Evolutionary conservation across 1,139 yeast genomes (phyloP), one percentile per base, ranked within the genome.

Genomic region (Yamadazyma pseudoaaseri): DNA sequence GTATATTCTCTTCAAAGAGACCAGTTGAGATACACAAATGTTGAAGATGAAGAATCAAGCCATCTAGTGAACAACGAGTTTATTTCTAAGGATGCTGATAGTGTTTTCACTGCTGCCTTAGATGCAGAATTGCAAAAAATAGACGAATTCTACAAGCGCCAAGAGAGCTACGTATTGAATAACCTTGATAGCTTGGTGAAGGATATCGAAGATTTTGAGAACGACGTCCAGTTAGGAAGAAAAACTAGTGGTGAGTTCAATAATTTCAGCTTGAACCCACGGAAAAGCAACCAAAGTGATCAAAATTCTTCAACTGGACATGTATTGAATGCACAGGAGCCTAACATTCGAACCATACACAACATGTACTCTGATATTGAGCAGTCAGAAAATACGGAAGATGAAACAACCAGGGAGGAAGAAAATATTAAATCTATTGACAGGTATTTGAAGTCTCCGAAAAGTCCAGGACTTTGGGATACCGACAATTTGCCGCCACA

Each of bases 1-100:
- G 76, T 80, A 21, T 81, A 81, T 49, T 69, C 81, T n/a, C 61
- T 81, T 20, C 86, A 81, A 51, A 65, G 84, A 33, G 78, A 76
- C 38, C 66, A 70, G 23, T 52, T 79, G 32, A 56, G 70, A 20
- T 54, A 56, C 32, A 33, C 51, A 26, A 40, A 46, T 20, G 49
- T 42, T 20, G 56, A 51, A n/a, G 51, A 46, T 20, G 51, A 46
- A 26, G 61, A 52, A 20, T 60, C 57, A 26, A 44, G 53, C 21
- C 70, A 65, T 38, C 51, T 63, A 4, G 52, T 48, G 11, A 47
- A 42, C 32, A 43, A 48, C 27, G 51, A 52, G 3, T 66, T 60
- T 22, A 45, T 45, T 22, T 49, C 53, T 12, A 54, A 54, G 30
- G 53, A 59, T 20, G 52, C 61, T 15, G 44, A 52, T 3, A 49